phyloP scores from a whole-genome alignment of 2,329 filamentous ascomycete genomes.

The Parastagonospora avenae region DNA sequence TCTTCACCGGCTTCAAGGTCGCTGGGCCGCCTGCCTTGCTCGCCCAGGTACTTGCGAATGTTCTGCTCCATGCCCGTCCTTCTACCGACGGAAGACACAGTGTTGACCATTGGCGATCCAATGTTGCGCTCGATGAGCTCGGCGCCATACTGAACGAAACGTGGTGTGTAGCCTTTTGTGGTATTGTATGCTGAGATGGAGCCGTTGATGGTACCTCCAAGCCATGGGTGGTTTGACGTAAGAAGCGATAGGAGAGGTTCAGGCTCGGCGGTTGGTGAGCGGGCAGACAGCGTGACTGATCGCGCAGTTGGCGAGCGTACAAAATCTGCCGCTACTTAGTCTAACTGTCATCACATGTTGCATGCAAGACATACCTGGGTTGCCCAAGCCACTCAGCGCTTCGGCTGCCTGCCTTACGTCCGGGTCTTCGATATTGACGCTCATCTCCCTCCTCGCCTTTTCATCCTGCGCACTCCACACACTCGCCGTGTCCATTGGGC shows the following conservation, averaged over 20 bases:
- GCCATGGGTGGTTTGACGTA: constrained; percentile 83
- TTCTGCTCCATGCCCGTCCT: constrained; percentile 87
- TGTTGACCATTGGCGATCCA: constrained; percentile 80
- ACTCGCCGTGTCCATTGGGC: constrained; percentile 52
- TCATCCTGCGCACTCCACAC: constrained; percentile 50
- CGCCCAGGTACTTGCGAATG: constrained; percentile 80
- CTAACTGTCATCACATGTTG: constrained; percentile 9
- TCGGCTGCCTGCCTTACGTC: constrained; percentile 57
- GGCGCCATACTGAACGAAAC: constrained; percentile 82
- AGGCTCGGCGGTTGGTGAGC: constrained; percentile 56
- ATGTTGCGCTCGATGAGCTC: constrained; percentile 91
- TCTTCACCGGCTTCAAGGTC: constrained; percentile 54
- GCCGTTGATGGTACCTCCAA: constrained; percentile 82
- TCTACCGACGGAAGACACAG: constrained; percentile 80
- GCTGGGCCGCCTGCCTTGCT: constrained; percentile 55
- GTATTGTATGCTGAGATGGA: constrained; percentile 84
- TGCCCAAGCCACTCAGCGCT: constrained; percentile 56
- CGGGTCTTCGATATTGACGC: constrained; percentile 55
- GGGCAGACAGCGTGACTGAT: constrained; percentile 38
- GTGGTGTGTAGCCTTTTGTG: constrained; percentile 88
- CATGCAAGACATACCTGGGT: constrained; percentile 49
- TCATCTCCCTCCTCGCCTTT: constrained; percentile 42
- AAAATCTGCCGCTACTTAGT: constrained; percentile 46
- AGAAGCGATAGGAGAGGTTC: constrained; percentile 87
- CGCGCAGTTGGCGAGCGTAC: constrained; percentile 47